Evolutionary conservation across 1,139 yeast species (phyloP), one percentile per base, ranked within the genome.

Genomic region (Eremothecium coryli): DNA sequence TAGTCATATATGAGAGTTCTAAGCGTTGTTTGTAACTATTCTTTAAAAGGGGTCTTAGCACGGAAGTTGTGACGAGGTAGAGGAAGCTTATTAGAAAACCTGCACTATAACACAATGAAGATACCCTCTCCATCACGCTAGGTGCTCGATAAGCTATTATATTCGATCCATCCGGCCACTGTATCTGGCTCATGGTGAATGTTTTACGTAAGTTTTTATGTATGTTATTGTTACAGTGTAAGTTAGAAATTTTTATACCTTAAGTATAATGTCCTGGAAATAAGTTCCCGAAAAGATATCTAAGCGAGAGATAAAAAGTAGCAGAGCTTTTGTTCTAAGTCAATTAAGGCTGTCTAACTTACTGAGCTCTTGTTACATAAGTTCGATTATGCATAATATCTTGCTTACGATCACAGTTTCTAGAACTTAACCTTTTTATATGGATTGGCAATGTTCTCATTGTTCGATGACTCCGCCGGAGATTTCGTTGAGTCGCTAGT

Each of bases 41-140:
- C 11, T 49, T 52, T 6, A 62, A 35, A 6, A 49, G 34, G 1
- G 66, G 66, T 27, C 56, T 56, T 2, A 61, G 31, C 2, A 52
- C 38, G 9, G 49, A 31, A 10, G 50, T 37, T 11, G 46, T 39
- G 2, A 52, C 9, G 10, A 47, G 31, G 31, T 58, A 61, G 1
- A 44, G 30, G 1, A 56, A 23, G 2, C 62, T 50, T 8, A 52
- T 37, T 2, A 44, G 39, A 2, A 52, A 35, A 1, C 61, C 63
- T 2, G 62, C 47, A 31, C 45, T 51, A 39, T 60, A 46, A 14
- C 56, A 49, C 10, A 53, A 29, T 3, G 26, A 34, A 18, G 39
- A 41, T 8, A 51, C 39, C 15, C 25, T 33, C 6, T 23, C 26
- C 2, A 42, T 15, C 2, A 50, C 41, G 14, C 38, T 35, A 20